Percentiles rank a stretch among this genome's conserved stretches.
phyloP scores from a whole-genome alignment of 2,329 filamentous ascomycete genomes.

The Phyllosticta citribraziliensis region DNA sequence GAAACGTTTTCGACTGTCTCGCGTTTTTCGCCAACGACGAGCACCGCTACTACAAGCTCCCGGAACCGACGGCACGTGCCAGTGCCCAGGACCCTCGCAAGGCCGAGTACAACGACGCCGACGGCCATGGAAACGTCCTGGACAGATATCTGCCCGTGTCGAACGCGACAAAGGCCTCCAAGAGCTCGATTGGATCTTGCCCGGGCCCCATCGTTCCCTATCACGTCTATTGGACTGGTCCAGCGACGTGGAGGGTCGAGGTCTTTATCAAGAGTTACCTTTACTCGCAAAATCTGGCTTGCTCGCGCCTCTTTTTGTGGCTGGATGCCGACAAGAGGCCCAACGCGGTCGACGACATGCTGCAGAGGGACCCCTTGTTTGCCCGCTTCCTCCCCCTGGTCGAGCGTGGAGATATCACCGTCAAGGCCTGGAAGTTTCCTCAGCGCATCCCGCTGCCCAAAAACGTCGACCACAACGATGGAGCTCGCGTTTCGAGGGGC shows the following conservation, averaged over 20 bases:
- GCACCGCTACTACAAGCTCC: constrained; percentile 42
- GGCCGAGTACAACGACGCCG: constrained; percentile 34
- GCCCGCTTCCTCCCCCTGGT: constrained; percentile 45
- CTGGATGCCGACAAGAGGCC: constrained; percentile 44
- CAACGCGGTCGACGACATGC: constrained; percentile 41
- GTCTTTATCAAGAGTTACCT: constrained; percentile 48
- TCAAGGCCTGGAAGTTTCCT: constrained; percentile 47
- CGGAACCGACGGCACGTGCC: constrained; percentile 29
- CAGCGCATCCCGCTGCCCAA: constrained; percentile 42
- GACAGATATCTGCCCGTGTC: constrained; percentile 27
- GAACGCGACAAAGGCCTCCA: constrained; percentile 28
- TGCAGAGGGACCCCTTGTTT: constrained; percentile 43
- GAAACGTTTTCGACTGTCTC: constrained; percentile 43
- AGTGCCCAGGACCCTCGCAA: constrained; percentile 32
- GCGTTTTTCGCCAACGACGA: constrained; percentile 41
- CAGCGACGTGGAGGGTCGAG: constrained; percentile 48
- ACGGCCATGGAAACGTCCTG: constrained; percentile 32
- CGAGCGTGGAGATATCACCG: constrained; percentile 41
- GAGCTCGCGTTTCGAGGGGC: constrained; percentile 38
- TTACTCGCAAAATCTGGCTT: constrained; percentile 47
- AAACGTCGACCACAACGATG: constrained; percentile 38
- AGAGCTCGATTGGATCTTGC: constrained; percentile 38
- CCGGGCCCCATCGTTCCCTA: constrained; percentile 47
- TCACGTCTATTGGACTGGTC: constrained; percentile 48
- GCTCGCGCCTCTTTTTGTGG: constrained; percentile 45